These are phyloP conservation scores for Eucalyptus dawsonii DNA, from an alignment of 345 rosid genomes.

Conservation along the genomic window DNA sequence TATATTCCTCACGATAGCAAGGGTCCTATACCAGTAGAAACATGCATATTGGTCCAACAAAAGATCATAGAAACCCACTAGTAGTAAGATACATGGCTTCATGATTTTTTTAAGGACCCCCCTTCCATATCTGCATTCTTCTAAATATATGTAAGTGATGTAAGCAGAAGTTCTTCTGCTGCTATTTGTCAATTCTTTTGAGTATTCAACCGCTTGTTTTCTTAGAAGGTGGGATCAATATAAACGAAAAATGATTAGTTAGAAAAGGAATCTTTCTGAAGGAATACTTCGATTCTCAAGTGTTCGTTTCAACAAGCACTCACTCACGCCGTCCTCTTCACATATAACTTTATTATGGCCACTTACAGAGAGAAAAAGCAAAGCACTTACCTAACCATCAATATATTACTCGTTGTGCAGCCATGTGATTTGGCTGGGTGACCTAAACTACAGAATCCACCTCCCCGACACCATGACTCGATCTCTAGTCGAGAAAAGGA, in stretches of 20 bases:
- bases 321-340: background rate
- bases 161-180: background rate
- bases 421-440: conserved; percentile 7
- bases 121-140: background rate
- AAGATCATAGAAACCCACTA: background rate
- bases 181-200: background rate
- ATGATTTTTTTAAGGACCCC: background rate
- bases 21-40: background rate
- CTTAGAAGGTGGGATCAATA: background rate
- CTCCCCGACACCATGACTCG: background rate
- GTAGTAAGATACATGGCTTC: background rate
- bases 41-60: background rate
- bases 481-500: background rate
- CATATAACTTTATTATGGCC: background rate
- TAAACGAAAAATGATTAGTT: background rate
- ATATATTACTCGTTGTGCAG: background rate
- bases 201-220: background rate
- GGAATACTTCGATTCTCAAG: background rate
- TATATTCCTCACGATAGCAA: background rate
- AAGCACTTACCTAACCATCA: background rate
- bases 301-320: background rate
- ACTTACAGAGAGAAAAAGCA: background rate
- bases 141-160: background rate
- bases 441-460: conserved; percentile 5
- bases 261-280: background rate